Evolutionary conservation across 345 rosid genomes (phyloP).

Genomic region (Citrus unshiu): DNA sequence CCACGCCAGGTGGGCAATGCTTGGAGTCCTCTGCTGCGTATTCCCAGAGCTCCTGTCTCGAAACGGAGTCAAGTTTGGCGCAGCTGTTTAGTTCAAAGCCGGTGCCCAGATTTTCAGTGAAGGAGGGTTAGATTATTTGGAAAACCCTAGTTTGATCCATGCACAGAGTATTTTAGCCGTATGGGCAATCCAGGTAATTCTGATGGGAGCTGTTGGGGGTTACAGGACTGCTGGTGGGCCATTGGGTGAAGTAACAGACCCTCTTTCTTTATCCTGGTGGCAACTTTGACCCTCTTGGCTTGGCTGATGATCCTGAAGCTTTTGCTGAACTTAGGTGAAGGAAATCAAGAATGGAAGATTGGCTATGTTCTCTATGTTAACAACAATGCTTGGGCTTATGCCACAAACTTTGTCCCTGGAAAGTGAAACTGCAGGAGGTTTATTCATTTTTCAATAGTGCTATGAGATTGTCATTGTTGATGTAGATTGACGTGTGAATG

Average conservation of each 20-base stretch:
- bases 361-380: slow-evolving; percentile 15
- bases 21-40: slow-evolving; percentile 10
- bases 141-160: slow-evolving; percentile 8
- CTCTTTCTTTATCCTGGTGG: not conserved
- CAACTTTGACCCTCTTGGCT: slow-evolving; percentile 8
- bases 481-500: not conserved
- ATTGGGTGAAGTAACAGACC: slow-evolving; percentile 3
- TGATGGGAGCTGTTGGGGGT: slow-evolving; percentile 21
- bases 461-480: not conserved
- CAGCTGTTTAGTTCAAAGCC: slow-evolving; percentile 16
- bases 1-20: slow-evolving; percentile 16
- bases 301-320: slow-evolving; percentile 14
- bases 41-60: slow-evolving; percentile 15
- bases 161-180: slow-evolving; percentile 11
- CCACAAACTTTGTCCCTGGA: slow-evolving; percentile 19
- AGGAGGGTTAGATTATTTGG: slow-evolving; percentile 10
- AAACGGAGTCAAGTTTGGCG: slow-evolving; percentile 14
- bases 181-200: slow-evolving; percentile 3
- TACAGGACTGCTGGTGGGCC: slow-evolving; percentile 12
- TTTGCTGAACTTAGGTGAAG: slow-evolving; percentile 18
- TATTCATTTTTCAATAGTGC: not conserved
- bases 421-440: not conserved
- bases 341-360: slow-evolving; percentile 10
- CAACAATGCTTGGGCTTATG: slow-evolving; percentile 15
- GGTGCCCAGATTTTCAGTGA: slow-evolving; percentile 13